These are phyloP conservation scores for Maudiozyma turicensis DNA, from an alignment of 805 yeast species.

Conservation along the genomic window DNA sequence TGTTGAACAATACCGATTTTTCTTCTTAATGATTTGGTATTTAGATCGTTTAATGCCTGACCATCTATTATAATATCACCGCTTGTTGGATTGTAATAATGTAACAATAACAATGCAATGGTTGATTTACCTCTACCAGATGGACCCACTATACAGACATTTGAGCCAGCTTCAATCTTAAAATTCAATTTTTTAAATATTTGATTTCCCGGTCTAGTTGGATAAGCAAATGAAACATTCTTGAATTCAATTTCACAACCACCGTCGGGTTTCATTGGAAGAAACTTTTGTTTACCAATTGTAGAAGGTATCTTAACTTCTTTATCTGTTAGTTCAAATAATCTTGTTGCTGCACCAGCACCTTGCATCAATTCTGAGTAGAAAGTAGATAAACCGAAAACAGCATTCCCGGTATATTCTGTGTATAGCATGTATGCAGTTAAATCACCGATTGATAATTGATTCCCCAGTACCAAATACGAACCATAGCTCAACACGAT, in stretches of 20 bases:
- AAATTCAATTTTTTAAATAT: constrained; percentile 43
- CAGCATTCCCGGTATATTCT: constrained; percentile 85
- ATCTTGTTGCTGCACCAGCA: constrained; percentile 88
- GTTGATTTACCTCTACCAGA: constrained; percentile 94
- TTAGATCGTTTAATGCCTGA: constrained; percentile 39
- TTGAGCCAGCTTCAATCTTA: constrained; percentile 42
- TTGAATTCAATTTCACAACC: constrained; percentile 46
- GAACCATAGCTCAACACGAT: constrained; percentile 76
- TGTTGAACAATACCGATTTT: constrained; percentile 70
- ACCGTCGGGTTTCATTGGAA: constrained; percentile 7
- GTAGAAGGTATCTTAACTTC: constrained; percentile 61
- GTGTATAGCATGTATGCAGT: constrained; percentile 94
- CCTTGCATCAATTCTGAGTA: constrained; percentile 97
- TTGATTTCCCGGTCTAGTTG: constrained; percentile 68
- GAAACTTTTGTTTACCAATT: constrained; percentile 40
- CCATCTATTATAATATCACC: constrained; percentile 45
- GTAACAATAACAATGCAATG: constrained; percentile 45
- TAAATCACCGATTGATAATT: constrained; percentile 76
- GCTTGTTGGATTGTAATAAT: constrained; percentile 41
- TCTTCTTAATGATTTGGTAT: constrained; percentile 45
- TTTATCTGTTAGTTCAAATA: constrained; percentile 79
- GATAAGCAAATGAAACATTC: constrained; percentile 69
- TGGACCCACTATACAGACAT: constrained; percentile 70
- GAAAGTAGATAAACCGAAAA: constrained; percentile 85
- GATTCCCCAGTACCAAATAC: constrained; percentile 64